A percentile compares a stretch with the other conserved stretches of the same genome.
Evolutionary conservation across 2,329 filamentous ascomycete species (phyloP).

Genomic region (Apiospora malaysiana): DNA sequence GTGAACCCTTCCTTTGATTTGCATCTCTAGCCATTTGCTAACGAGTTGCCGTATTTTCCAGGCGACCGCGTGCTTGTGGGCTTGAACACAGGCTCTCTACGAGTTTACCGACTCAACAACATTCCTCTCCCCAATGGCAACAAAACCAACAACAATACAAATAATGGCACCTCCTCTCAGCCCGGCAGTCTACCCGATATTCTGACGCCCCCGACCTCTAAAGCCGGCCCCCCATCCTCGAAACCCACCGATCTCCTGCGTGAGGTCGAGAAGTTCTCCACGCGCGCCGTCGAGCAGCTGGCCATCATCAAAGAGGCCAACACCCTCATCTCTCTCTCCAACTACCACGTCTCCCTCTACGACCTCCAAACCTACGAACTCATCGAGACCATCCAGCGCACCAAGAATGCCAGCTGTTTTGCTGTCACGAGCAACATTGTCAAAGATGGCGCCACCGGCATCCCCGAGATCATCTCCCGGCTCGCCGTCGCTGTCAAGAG

Average conservation of each 20-base stretch:
- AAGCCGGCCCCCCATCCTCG: conserved; percentile 42
- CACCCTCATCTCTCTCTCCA: conserved; percentile 87
- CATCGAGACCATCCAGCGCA: conserved; percentile 79
- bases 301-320: conserved; percentile 95
- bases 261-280: conserved; percentile 93
- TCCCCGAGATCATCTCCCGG: conserved; percentile 90
- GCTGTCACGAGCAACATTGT: conserved; percentile 96
- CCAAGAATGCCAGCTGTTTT: conserved; percentile 88
- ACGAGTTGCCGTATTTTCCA: conserved; percentile 38
- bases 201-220: conserved; percentile 32
- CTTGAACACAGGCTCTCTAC: conserved; percentile 84
- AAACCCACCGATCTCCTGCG: conserved; percentile 83
- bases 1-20: conserved; percentile 27
- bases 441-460: conserved; percentile 83
- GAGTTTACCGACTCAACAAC: conserved; percentile 91
- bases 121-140: conserved; percentile 45
- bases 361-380: conserved; percentile 85
- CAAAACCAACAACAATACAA: conserved; percentile 38
- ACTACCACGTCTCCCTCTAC: conserved; percentile 87
- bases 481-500: conserved; percentile 93
- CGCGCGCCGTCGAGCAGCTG: conserved; percentile 88
- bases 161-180: conserved; percentile 15
- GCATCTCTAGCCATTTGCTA: neutral
- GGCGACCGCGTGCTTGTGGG: conserved; percentile 92
- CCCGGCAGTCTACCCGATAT: conserved; percentile 37